Conservation (phyloP, 1,284 basidiomycete species). For the Heliocybe sulcata region DNA sequence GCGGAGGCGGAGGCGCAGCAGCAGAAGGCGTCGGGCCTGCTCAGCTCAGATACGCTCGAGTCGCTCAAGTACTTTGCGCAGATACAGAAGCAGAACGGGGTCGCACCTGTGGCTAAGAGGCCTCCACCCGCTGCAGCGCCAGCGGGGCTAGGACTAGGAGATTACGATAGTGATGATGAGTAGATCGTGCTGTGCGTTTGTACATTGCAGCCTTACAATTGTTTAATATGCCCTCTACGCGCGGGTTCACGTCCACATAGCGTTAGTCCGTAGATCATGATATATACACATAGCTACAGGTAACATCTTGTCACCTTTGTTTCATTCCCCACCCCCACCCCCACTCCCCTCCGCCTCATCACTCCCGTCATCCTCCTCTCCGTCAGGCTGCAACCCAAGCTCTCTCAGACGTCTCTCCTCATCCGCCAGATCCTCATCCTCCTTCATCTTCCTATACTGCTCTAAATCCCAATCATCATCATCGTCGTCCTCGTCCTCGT, state of each 20-base stretch:
- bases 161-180: slow-evolving; percentile 77
- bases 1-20: slow-evolving; percentile 33
- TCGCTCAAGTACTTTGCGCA: slow-evolving; percentile 84
- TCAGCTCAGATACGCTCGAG: slow-evolving; percentile 77
- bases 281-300: neutral
- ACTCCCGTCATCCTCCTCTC: slow-evolving; percentile 7
- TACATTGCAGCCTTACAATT: too few species aligned
- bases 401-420: slow-evolving; percentile 31
- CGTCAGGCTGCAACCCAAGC: slow-evolving; percentile 15
- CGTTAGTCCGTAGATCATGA: neutral
- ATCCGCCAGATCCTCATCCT: slow-evolving; percentile 46
- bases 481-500: slow-evolving; percentile 75
- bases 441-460: slow-evolving; percentile 54
- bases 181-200: too few species aligned
- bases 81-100: slow-evolving; percentile 56
- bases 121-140: slow-evolving; percentile 26
- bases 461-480: slow-evolving; percentile 70
- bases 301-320: too few species aligned
- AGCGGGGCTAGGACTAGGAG: slow-evolving; percentile 49
- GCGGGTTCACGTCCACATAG: neutral
- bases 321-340: slow-evolving; percentile 5
- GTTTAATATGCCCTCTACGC: too few species aligned
- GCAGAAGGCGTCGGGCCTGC: slow-evolving; percentile 38
- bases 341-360: slow-evolving; percentile 7
- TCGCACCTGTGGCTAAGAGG: slow-evolving; percentile 18